Evolutionary conservation across 768 basidiomycete genomes (phyloP), one percentile per base, ranked within the genome.

Genomic region (Mycena capillaripes): DNA sequence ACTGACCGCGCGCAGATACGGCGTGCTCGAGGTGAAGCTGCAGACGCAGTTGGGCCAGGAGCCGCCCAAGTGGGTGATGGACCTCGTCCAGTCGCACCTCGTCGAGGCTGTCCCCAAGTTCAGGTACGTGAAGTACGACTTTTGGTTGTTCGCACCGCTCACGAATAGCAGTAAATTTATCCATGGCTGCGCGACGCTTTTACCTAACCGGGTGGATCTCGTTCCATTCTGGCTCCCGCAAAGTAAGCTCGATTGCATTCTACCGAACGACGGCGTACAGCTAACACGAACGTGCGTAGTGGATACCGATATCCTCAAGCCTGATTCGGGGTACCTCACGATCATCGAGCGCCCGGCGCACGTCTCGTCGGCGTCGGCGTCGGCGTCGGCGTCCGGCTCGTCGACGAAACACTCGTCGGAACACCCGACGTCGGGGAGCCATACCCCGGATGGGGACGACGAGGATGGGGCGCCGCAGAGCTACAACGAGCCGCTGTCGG

Each of bases 221-320:
- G 94, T 99, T 40, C 98, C 98, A 8, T 99, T 98, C 87, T 99
- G 98, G 98, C 89, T 97, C 8, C 97, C 97, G 7, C 97, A 99
- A 80, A 98, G 94, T 95, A 80, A 46, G 88, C 25, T 48, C 44
- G 16, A 59, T 57, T 50, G 38, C 53, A 38, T 40, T 42, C 1
- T 61, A 25, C 2, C 7, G 19, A 52, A 27, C n/a, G 6, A 38
- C 40, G 55, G 30, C 52, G 55, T 40, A 70, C 48, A 57, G 27
- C 34, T 30, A 42, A 34, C 21, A 40, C 53, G 17, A 17, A n/a
- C 53, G 58, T 61, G 38, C 50, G 17, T 68, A 95, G 94, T 98
- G 97, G 97, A 98, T 70, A 93, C 89, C 61, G 95, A 98, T 78
- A 99, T 99, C 77, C 88, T 96, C 57, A 98, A 98, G 81, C 96